Percentiles rank a stretch among this genome's conserved stretches.
Conservation (phyloP, 106 monocot species). For the Hemerocallis citrina region DNA sequence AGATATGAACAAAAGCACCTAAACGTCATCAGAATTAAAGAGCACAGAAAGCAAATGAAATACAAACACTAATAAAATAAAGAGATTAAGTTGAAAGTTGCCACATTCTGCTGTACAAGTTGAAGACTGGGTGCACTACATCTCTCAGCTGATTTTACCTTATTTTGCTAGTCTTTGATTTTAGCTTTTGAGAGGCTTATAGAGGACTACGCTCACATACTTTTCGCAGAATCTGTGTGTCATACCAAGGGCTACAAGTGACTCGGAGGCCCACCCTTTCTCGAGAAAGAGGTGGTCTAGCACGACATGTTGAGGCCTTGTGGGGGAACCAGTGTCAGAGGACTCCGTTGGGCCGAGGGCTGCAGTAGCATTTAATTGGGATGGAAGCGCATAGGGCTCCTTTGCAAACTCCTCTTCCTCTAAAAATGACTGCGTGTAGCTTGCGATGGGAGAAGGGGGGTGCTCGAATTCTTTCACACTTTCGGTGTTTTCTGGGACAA, state of each 20-base stretch:
- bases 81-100: neutral
- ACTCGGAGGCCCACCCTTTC: slow-evolving; percentile 64
- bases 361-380: slow-evolving; percentile 42
- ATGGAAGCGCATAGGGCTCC: slow-evolving; percentile 43
- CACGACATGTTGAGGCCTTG: slow-evolving; percentile 61
- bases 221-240: slow-evolving; percentile 75
- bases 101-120: slow-evolving; percentile 1
- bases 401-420: slow-evolving; percentile 48
- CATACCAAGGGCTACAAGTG: slow-evolving; percentile 60
- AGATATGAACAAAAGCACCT: too few relatives aligned
- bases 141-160: too few relatives aligned
- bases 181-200: slow-evolving; percentile 60
- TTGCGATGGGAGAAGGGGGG: slow-evolving; percentile 52
- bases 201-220: slow-evolving; percentile 75
- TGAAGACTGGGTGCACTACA: neutral
- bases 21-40: neutral
- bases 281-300: slow-evolving; percentile 88
- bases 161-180: too few relatives aligned
- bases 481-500: slow-evolving; percentile 51
- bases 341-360: slow-evolving; percentile 13
- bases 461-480: slow-evolving; percentile 43
- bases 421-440: slow-evolving; percentile 26
- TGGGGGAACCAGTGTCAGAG: slow-evolving; percentile 15
- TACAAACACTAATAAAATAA: neutral
- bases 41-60: neutral